These are phyloP conservation scores for Citrullus colocynthis DNA, from an alignment of 306 rosid species.

Conservation along the genomic window DNA sequence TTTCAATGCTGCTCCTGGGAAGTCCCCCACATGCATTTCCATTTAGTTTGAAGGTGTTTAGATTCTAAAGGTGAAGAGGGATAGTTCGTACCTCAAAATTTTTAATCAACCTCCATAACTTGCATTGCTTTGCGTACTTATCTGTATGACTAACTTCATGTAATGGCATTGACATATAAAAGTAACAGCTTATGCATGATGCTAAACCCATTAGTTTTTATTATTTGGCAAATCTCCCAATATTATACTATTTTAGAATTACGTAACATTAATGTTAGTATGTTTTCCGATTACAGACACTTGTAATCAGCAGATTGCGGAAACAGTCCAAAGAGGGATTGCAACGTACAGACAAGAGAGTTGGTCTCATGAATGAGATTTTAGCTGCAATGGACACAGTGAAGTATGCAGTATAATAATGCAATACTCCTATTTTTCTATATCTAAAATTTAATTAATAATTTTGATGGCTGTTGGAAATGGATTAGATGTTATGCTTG, in stretches of 20 bases:
- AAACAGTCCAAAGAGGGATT: slow-evolving; percentile 73
- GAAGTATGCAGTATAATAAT: slow-evolving; percentile 40
- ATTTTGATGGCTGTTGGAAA: slow-evolving; percentile 14
- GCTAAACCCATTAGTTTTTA: background rate
- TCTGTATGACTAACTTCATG: no score
- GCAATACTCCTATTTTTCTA: background rate
- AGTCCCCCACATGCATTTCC: background rate
- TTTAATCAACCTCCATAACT: background rate
- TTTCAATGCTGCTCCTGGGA: background rate
- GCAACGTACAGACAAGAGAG: slow-evolving; percentile 92
- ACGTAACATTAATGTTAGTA: background rate
- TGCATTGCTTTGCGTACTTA: background rate
- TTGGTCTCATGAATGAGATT: slow-evolving; percentile 94
- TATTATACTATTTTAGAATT: background rate
- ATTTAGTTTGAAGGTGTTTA: background rate
- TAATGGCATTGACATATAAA: background rate
- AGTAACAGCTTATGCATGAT: background rate
- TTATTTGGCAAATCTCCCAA: background rate
- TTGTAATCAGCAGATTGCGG: slow-evolving; percentile 71
- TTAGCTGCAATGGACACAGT: slow-evolving; percentile 96
- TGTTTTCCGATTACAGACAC: slow-evolving; percentile 37
- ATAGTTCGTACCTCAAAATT: no score
- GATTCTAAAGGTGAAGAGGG: background rate
- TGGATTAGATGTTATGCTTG: slow-evolving; percentile 85
- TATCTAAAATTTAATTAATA: background rate